Conservation (phyloP, 331 rosid genomes). For the Spiraea crenata region DNA sequence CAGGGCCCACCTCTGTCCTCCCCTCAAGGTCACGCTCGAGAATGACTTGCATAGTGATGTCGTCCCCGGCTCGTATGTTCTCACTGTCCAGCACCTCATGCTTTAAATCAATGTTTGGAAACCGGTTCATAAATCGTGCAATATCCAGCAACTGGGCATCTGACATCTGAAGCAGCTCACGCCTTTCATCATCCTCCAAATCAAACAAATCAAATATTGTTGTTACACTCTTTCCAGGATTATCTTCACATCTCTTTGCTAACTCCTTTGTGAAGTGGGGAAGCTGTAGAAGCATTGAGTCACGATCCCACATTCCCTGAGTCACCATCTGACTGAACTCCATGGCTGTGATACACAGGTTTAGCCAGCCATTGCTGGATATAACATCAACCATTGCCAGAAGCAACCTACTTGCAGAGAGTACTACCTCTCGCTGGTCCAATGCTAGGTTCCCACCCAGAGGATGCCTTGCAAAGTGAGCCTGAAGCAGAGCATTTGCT, state of each 20-base stretch:
- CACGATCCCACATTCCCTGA: conserved; percentile 94
- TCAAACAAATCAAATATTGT: conserved; percentile 85
- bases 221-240: conserved; percentile 64
- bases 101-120: conserved; percentile 77
- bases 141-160: conserved; percentile 70
- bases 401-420: conserved; percentile 77
- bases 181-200: conserved; percentile 88
- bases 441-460: conserved; percentile 76
- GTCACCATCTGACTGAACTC: conserved; percentile 98
- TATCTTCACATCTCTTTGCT: conserved; percentile 77
- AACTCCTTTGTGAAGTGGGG: conserved; percentile 93
- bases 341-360: conserved; percentile 83
- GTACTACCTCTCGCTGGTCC: conserved; percentile 89
- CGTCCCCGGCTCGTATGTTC: conserved; percentile 60
- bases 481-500: conserved; percentile 89
- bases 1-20: conserved; percentile 63
- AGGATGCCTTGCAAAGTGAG: conserved; percentile 82
- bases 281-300: conserved; percentile 85
- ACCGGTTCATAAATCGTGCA: conserved; percentile 81
- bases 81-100: conserved; percentile 68
- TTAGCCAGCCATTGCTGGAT: conserved; percentile 94
- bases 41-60: conserved; percentile 58
- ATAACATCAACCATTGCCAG: conserved; percentile 98
- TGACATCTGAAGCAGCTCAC: conserved; percentile 72
- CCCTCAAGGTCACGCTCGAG: conserved; percentile 88